Base-by-base conservation (phyloP, 2,329 filamentous ascomycete species). In the Colletotrichum lindemuthianum region DNA sequence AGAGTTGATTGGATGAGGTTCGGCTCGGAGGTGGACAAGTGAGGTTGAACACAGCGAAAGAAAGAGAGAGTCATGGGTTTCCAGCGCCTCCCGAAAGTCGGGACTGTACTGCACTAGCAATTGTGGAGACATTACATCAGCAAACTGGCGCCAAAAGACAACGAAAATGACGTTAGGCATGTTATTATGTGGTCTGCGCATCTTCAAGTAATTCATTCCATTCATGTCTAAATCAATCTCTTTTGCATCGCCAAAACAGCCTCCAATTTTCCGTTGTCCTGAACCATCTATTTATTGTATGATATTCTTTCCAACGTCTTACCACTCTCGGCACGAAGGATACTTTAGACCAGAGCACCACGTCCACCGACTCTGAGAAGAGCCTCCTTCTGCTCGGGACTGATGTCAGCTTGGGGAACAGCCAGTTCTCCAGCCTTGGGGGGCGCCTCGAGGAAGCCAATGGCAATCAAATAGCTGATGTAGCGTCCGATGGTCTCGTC, bases 401-500 rank as follows among this genome's bases (percentile, higher is more conserved):
- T 57, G 39, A 65, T 52, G 71, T 90, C 88, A n/a, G 60, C 52
- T 44, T 50, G 69, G 1, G 86, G 86, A 56, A 88, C 70, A 11
- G 69, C 58, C 71, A 74, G 75, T 57, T 67, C 69, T 3, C 75
- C 77, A 36, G 66, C 54, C 9, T 67, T 70, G 10, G 65, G 49
- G 2, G 83, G 83, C 40, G 73, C 69, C 4, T 81, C 80, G 74
- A 91, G 73, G 48, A 77, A 77, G 37, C 69, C 69, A 24, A 61
- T 76, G 53, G 73, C 72, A 11, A 68, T 72, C 43, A 77, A 63
- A 64, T 69, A 90, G 32, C 84, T 82, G 48, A 89, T 74, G 70
- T 90, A 90, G 9, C 82, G 74, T 6, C 87, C 88, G 32, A 90
- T 82, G 36, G 40, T 82, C 60, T 88, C 84, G 56, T 82, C 78